These are phyloP conservation scores for Primulina huaijiensis DNA, from an alignment of 257 asterid species.

Conservation along the genomic window DNA sequence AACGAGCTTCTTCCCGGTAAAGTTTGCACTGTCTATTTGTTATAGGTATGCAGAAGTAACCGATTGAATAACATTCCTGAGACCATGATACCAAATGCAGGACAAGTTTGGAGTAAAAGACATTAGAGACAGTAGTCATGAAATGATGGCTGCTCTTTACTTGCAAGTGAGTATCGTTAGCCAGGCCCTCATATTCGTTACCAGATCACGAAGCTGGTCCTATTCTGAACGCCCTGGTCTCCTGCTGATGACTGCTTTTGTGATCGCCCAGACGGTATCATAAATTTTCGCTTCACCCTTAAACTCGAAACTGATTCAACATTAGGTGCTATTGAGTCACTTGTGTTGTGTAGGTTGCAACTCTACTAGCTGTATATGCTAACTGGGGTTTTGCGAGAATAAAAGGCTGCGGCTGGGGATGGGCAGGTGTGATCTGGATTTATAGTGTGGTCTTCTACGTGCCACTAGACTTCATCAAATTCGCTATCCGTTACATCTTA, in stretches of 20 bases:
- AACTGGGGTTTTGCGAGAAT: conserved; percentile 82
- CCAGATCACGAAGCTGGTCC: conserved; percentile 87
- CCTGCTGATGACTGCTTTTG: conserved; percentile 60
- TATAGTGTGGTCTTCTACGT: conserved; percentile 60
- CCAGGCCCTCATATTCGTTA: conserved; percentile 86
- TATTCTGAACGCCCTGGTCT: conserved; percentile 75
- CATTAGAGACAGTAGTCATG: conserved; percentile 35
- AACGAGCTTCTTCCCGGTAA: conserved; percentile 73
- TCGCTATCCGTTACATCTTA: conserved; percentile 63
- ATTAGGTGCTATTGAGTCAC: conserved; percentile 4
- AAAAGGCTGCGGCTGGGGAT: conserved; percentile 94
- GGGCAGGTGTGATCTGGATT: conserved; percentile 96
- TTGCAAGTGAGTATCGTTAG: conserved; percentile 98
- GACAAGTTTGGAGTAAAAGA: conserved; percentile 64
- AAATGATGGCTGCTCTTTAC: conserved; percentile 86
- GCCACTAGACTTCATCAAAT: conserved; percentile 82
- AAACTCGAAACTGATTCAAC: neutral
- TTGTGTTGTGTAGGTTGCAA: conserved; percentile 57
- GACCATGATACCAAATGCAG: conserved; percentile 30
- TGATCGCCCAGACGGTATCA: conserved; percentile 72
- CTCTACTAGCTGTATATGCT: conserved; percentile 87
- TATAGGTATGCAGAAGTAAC: neutral
- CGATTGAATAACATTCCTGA: neutral
- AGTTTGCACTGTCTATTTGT: neutral
- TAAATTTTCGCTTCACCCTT: neutral